Conservation (phyloP, 2,329 filamentous ascomycete species). For the Fusarium avenaceum region DNA sequence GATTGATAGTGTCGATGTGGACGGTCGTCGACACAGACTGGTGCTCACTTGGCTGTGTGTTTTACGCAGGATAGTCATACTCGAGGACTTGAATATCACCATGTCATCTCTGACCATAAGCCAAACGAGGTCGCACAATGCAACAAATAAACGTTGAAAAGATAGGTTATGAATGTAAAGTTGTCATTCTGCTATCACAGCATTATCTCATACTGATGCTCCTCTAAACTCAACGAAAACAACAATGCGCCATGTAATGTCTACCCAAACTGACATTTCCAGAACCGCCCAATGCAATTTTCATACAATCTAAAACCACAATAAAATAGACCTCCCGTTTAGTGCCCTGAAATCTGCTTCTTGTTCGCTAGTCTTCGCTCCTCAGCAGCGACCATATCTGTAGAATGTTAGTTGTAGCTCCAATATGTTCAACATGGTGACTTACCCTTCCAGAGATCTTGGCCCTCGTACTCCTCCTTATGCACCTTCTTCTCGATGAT, state of each 20-base stretch:
- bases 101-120: too few relatives aligned
- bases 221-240: neutral
- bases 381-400: conserved; percentile 87
- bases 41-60: neutral
- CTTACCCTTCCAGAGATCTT: conserved; percentile 93
- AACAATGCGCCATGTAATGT: conserved; percentile 1
- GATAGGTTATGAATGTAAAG: neutral
- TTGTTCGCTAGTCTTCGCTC: conserved; percentile 70
- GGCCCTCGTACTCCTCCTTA: conserved; percentile 86
- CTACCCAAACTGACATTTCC: conserved; percentile 4
- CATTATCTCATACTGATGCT: neutral
- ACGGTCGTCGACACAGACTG: too few relatives aligned
- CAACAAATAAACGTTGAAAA: neutral
- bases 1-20: too few relatives aligned
- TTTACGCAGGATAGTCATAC: neutral
- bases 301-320: conserved; percentile 11
- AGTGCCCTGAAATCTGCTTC: conserved; percentile 44
- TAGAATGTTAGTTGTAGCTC: conserved; percentile 16
- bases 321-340: neutral
- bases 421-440: fast-evolving
- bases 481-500: conserved; percentile 90
- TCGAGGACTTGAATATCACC: too few relatives aligned
- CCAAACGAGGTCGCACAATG: too few relatives aligned
- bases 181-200: neutral
- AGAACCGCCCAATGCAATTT: conserved; percentile 9